A percentile compares a stretch with the other conserved stretches of the same genome.
phyloP scores from a whole-genome alignment of 2,329 filamentous ascomycete genomes.

The Didymella pomorum region DNA sequence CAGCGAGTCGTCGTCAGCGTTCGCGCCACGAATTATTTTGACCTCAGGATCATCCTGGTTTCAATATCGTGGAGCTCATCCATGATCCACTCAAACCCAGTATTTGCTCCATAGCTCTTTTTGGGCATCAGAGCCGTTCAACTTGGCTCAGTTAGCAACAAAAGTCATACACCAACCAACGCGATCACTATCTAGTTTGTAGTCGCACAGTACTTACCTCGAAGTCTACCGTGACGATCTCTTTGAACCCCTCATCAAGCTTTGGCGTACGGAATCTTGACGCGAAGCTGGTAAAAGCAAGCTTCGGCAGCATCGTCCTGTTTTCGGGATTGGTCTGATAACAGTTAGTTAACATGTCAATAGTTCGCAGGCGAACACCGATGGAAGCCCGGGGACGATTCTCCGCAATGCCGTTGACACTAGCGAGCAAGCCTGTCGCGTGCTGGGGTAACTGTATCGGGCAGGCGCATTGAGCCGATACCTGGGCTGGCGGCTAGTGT shows the following conservation, averaged over 20 bases:
- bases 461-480: conserved; percentile 16
- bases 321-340: conserved; percentile 81
- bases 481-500: conserved; percentile 23
- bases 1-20: conserved; percentile 28
- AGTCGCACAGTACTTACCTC: conserved; percentile 54
- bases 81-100: conserved; percentile 66
- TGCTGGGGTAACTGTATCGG: conserved; percentile 14
- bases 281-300: conserved; percentile 81
- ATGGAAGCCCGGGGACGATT: conserved; percentile 15
- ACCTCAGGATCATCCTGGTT: conserved; percentile 21
- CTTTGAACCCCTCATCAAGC: conserved; percentile 80
- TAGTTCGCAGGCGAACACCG: conserved; percentile 13
- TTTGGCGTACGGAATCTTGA: conserved; percentile 77
- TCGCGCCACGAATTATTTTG: conserved; percentile 11
- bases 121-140: conserved; percentile 73
- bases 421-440: conserved; percentile 8
- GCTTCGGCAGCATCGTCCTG: conserved; percentile 73
- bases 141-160: conserved; percentile 53
- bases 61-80: conserved; percentile 4
- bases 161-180: conserved; percentile 1
- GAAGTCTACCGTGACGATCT: conserved; percentile 80
- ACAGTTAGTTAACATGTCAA: conserved; percentile 29
- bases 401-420: conserved; percentile 18
- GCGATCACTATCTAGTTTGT: conserved; percentile 4
- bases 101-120: conserved; percentile 77